Conservation (phyloP, 768 basidiomycete species). For the Neoboletus subvelutipes region DNA sequence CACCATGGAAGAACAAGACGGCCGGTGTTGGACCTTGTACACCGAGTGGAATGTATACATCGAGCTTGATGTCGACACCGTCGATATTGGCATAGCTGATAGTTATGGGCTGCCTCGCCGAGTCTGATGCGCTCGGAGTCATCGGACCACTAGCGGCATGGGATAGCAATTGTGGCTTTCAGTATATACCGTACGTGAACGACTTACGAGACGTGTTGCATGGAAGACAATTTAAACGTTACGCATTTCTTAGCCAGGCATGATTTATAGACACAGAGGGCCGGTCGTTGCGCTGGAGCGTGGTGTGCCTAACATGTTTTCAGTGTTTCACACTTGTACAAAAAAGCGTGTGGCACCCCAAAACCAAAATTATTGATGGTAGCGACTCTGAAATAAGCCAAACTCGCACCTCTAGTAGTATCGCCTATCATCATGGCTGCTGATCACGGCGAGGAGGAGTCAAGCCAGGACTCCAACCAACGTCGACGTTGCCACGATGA, state of each 20-base stretch:
- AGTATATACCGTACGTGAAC: too few relatives aligned
- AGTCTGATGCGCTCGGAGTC: too few relatives aligned
- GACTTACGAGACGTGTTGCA: background rate
- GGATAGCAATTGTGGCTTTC: background rate
- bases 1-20: slow-evolving; percentile 2
- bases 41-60: background rate
- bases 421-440: background rate
- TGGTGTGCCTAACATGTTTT: too few relatives aligned
- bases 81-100: slow-evolving; percentile 1
- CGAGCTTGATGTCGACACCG: background rate
- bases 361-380: too few relatives aligned
- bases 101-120: background rate
- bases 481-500: background rate
- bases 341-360: too few relatives aligned
- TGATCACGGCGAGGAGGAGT: background rate
- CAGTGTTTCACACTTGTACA: too few relatives aligned
- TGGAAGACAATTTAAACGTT: background rate
- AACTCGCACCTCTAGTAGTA: background rate
- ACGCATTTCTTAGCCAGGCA: too few relatives aligned
- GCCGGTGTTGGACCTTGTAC: background rate
- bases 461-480: background rate
- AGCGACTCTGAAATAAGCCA: background rate
- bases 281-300: too few relatives aligned
- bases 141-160: background rate
- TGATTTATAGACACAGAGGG: too few relatives aligned